These are phyloP conservation scores for Cladosporium colombiae DNA, from an alignment of 2,329 filamentous ascomycete genomes.

Conservation along the genomic window DNA sequence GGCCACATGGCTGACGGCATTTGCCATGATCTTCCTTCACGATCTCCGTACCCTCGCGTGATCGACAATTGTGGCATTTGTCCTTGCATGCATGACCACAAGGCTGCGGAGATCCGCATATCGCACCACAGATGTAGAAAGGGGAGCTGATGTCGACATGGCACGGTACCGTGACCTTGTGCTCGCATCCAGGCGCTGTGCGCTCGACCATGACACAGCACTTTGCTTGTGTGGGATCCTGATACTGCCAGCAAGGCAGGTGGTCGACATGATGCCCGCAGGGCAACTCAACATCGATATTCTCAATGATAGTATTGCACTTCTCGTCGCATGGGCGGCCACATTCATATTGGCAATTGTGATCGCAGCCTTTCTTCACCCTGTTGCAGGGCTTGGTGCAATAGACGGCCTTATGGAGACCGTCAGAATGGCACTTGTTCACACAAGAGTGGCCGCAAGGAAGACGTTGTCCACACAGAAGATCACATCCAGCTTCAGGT, in stretches of 20 bases:
- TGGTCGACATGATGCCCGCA: conserved; percentile 32
- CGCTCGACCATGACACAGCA: conserved; percentile 54
- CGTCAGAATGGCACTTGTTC: conserved; percentile 48
- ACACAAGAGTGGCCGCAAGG: conserved; percentile 49
- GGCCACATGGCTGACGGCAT: conserved; percentile 54
- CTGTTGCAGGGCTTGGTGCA: conserved; percentile 46
- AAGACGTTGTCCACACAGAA: conserved; percentile 50
- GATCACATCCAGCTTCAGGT: conserved; percentile 64
- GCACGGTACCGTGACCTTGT: conserved; percentile 56
- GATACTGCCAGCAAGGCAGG: conserved; percentile 36
- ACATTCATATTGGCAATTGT: conserved; percentile 45
- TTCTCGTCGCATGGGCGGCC: conserved; percentile 43
- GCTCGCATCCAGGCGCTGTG: conserved; percentile 56
- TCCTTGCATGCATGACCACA: conserved; percentile 63
- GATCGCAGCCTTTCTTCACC: conserved; percentile 41
- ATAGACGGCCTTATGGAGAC: conserved; percentile 44
- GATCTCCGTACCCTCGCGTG: conserved; percentile 34
- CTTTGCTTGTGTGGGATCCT: conserved; percentile 48
- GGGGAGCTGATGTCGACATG: conserved; percentile 44
- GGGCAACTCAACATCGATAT: conserved; percentile 32
- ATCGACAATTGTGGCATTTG: conserved; percentile 53
- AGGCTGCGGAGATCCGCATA: conserved; percentile 49
- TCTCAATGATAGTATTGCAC: conserved; percentile 37
- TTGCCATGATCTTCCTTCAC: conserved; percentile 45
- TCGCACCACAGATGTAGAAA: conserved; percentile 50